phyloP scores from a whole-genome alignment of 352 stramenopile genomes.

The Phytophthora ramorum region DNA sequence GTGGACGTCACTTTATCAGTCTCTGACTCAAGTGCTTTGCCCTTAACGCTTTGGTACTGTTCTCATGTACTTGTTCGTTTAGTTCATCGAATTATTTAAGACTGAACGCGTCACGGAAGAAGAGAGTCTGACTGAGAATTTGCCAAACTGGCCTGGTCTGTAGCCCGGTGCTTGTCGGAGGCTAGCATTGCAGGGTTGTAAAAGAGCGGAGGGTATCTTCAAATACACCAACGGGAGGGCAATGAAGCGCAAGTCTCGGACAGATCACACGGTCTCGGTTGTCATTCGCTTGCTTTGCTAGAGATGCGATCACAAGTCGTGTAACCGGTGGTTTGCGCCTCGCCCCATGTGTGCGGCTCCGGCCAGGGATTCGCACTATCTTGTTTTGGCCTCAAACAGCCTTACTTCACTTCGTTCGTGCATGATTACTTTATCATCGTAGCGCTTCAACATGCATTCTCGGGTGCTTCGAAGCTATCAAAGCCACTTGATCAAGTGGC shows the following conservation, averaged over 20 bases:
- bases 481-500: neutral
- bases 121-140: slow-evolving; percentile 48
- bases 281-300: neutral
- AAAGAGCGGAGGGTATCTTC: neutral
- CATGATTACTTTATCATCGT: neutral
- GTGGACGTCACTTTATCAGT: slow-evolving; percentile 28
- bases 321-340: too few species aligned
- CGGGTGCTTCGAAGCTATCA: neutral
- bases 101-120: slow-evolving; percentile 73
- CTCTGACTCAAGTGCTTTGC: neutral
- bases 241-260: neutral
- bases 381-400: too few species aligned
- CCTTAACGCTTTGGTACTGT: slow-evolving; percentile 8
- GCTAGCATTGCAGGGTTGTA: neutral
- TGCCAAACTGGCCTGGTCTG: slow-evolving; percentile 73
- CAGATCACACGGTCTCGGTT: neutral
- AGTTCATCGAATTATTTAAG: slow-evolving; percentile 90
- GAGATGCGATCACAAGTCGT: neutral
- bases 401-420: too few species aligned
- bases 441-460: neutral
- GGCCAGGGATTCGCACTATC: too few species aligned
- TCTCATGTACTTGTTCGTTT: slow-evolving; percentile 7
- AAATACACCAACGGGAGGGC: neutral
- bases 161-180: slow-evolving; percentile 7
- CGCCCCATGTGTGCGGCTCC: too few species aligned